Base-by-base conservation (phyloP, 2,329 filamentous ascomycete species). In the Colletotrichum siamense region DNA sequence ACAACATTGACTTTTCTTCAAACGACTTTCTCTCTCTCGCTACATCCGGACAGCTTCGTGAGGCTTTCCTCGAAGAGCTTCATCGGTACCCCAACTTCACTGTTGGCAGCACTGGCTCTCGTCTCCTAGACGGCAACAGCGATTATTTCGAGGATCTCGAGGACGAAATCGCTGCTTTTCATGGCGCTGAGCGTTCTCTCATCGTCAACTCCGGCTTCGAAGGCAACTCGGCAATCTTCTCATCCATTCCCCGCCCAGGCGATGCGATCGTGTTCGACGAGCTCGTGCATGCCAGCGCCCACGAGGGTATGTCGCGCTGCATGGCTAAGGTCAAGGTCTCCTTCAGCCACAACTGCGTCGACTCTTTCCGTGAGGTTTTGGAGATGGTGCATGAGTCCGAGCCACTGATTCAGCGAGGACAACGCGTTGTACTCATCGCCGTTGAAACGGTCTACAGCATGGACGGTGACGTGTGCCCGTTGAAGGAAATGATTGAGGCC, bases 101-200 rank as follows among this genome's bases (percentile, higher is more conserved):
- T 9, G 26, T 62, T 28, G 59, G 59, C 59, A 62, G 59, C 59
- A 63, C 61, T 1, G 92, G 93, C 4, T 93, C 92, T 0, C 87
- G 93, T 9, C 85, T 94, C 0, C 85, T 94, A 6, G 91, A 94
- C 78, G 93, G 93, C 4, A 94, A 94, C 80, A 92, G 89, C 2
- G 49, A 79, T 0, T 93, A 92, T 80, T 89, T 91, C 30, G 55
- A 63, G 24, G 12, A 26, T 1, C 88, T 93, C 75, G 81, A 87
- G n/a, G 84, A 92, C 2, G 93, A 95, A 78, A 90, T 95, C 70
- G 91, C 93, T 0, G 78, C 76, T 0, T 94, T 94, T 80, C 92
- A 95, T 80, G 83, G 87, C 22, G 91, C 92, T 0, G 87, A 89
- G 5, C 83, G 86, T 2, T 92, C 88, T 0, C 83, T 94, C 1